Conservation (phyloP, 2,329 filamentous ascomycete genomes). For the Volutella citrinella region DNA sequence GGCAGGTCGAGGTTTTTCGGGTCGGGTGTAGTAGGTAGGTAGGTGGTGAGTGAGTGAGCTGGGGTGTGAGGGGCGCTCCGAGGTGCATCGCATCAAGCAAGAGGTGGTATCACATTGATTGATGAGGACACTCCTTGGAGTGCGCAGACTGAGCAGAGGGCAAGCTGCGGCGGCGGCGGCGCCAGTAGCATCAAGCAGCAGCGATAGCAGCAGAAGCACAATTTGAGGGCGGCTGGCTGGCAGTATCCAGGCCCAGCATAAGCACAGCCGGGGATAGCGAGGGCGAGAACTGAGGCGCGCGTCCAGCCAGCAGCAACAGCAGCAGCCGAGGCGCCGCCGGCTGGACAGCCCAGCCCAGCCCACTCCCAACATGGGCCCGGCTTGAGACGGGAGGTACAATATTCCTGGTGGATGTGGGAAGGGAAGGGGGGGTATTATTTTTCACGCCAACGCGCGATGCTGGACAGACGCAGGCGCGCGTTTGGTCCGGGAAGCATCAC, state of each 20-base stretch:
- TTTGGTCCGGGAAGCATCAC: slow-evolving; percentile 9
- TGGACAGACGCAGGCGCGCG: slow-evolving; percentile 18
- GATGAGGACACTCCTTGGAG: slow-evolving; percentile 30
- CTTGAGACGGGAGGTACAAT: no score
- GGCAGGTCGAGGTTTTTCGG: slow-evolving; percentile 26
- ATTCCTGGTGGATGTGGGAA: background rate
- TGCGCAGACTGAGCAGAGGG: slow-evolving; percentile 7
- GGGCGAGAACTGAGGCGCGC: no score
- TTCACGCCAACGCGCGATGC: slow-evolving; percentile 16
- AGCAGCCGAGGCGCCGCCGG: no score
- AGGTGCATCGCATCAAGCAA: slow-evolving; percentile 30
- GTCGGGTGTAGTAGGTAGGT: slow-evolving; percentile 23
- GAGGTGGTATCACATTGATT: slow-evolving; percentile 34
- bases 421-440: background rate
- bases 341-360: no score
- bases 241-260: no score
- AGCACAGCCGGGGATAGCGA: no score
- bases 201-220: no score
- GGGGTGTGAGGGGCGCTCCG: slow-evolving; percentile 25
- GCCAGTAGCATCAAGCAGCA: no score
- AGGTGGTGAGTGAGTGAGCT: background rate
- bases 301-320: no score
- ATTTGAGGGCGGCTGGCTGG: no score
- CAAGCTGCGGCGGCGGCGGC: slow-evolving; percentile 16
- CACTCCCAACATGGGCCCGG: background rate